These are phyloP conservation scores for Stagonosporopsis tanaceti DNA, from an alignment of 2,329 filamentous ascomycete genomes.

Conservation along the genomic window DNA sequence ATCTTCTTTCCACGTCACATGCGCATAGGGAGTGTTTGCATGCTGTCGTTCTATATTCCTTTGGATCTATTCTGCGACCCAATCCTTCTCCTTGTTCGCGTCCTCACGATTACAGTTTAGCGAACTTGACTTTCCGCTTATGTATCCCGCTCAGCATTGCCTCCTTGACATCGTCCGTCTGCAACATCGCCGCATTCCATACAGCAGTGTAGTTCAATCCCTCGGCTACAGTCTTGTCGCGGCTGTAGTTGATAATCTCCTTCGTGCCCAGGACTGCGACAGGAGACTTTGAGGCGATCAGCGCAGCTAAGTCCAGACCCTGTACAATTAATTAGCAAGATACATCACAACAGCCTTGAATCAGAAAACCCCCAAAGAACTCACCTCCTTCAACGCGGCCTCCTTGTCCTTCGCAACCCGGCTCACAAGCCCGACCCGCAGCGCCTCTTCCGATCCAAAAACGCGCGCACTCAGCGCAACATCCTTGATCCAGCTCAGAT, in stretches of 20 bases:
- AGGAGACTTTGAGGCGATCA: constrained; percentile 82
- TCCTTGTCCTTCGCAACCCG: constrained; percentile 68
- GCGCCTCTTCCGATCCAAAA: constrained; percentile 74
- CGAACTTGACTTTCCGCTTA: constrained; percentile 82
- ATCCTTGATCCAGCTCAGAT: constrained; percentile 79
- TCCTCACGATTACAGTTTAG: constrained; percentile 70
- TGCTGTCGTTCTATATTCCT: neutral
- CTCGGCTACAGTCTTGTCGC: constrained; percentile 79
- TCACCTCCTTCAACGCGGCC: constrained; percentile 46
- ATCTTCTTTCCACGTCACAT: constrained; percentile 21
- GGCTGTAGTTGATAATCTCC: constrained; percentile 81
- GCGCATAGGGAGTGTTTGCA: neutral
- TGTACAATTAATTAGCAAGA: neutral
- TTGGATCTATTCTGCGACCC: neutral
- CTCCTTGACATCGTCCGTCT: constrained; percentile 77
- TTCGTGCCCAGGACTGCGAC: constrained; percentile 89
- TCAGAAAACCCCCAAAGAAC: neutral
- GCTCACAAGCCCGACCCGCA: constrained; percentile 74
- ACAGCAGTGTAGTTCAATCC: constrained; percentile 83
- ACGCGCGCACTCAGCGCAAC: constrained; percentile 75
- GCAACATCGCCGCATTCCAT: constrained; percentile 86
- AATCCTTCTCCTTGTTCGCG: neutral
- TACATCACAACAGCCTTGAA: neutral
- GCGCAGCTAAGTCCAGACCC: constrained; percentile 68
- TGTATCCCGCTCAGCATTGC: constrained; percentile 79